Evolutionary conservation across 768 basidiomycete species (phyloP).

Genomic region (Auricularia auricula-judae): DNA sequence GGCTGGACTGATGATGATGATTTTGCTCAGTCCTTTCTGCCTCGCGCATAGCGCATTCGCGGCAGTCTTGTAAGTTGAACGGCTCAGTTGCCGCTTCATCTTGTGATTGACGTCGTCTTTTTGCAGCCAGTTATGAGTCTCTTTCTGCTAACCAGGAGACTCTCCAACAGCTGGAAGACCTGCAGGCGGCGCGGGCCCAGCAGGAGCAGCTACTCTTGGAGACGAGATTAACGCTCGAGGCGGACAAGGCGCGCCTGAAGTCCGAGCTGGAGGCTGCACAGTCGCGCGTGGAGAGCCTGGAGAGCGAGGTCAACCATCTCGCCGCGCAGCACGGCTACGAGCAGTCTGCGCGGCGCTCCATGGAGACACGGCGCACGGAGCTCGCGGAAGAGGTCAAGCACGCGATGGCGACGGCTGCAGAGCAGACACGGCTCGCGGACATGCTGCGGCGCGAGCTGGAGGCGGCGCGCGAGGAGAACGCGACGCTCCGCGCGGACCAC

Average conservation of each 20-base stretch:
- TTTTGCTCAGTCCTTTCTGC: constrained; percentile 54
- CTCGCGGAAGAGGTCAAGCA: neutral
- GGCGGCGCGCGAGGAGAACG: constrained; percentile 46
- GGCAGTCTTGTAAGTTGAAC: constrained; percentile 53
- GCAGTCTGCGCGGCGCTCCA: neutral
- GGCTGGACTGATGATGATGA: constrained; percentile 3
- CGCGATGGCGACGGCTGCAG: constrained; percentile 13
- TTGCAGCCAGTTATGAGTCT: neutral
- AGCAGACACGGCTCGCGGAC: constrained; percentile 19
- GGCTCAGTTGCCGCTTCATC: neutral
- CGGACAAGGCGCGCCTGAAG: constrained; percentile 46
- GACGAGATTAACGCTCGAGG: constrained; percentile 42
- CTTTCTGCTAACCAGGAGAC: constrained; percentile 50
- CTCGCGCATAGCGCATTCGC: constrained; percentile 56
- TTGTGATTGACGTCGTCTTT: neutral
- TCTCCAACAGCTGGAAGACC: constrained; percentile 53
- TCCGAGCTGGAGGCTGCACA: constrained; percentile 31
- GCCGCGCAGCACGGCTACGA: neutral
- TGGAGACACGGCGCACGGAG: neutral
- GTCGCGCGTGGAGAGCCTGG: constrained; percentile 10
- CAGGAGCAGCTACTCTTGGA: constrained; percentile 51
- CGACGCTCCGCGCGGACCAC: constrained; percentile 63
- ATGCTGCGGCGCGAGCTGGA: constrained; percentile 52
- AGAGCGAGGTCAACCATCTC: constrained; percentile 7
- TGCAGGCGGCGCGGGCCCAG: constrained; percentile 43